Evolutionary conservation across 495 filamentous ascomycete species (phyloP).

Genomic region (Neurospora sp.): DNA sequence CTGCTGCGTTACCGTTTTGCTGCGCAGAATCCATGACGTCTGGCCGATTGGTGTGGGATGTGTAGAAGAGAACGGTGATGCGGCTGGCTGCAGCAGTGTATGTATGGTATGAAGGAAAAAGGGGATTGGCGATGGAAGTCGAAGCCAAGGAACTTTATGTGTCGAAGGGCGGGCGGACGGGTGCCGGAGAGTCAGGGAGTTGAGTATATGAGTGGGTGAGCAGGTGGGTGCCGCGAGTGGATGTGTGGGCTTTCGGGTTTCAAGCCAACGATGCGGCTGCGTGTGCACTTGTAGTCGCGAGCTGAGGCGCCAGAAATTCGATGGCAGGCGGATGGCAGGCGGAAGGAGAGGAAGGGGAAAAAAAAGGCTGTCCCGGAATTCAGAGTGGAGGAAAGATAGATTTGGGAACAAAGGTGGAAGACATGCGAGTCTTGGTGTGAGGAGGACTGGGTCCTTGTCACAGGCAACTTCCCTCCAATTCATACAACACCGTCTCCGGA

Average conservation of each 20-base stretch:
- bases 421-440: neutral
- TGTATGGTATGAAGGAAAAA: neutral
- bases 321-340: neutral
- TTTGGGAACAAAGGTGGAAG: neutral
- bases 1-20: conserved; percentile 17
- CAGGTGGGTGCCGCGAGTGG: neutral
- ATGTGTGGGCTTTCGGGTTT: neutral
- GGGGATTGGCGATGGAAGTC: neutral
- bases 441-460: neutral
- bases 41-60: neutral
- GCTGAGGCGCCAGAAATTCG: neutral
- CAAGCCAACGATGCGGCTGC: neutral
- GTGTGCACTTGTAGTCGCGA: neutral
- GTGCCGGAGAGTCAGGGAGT: neutral
- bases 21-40: conserved; percentile 1
- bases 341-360: neutral
- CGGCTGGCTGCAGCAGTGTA: neutral
- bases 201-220: neutral
- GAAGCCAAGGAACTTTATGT: neutral
- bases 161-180: neutral
- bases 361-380: neutral
- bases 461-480: neutral
- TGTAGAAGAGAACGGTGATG: neutral
- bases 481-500: neutral
- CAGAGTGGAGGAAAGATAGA: neutral